A percentile compares a stretch with the other conserved stretches of the same genome.
Conservation (phyloP, 768 basidiomycete genomes). For the Auricularia sp. region DNA sequence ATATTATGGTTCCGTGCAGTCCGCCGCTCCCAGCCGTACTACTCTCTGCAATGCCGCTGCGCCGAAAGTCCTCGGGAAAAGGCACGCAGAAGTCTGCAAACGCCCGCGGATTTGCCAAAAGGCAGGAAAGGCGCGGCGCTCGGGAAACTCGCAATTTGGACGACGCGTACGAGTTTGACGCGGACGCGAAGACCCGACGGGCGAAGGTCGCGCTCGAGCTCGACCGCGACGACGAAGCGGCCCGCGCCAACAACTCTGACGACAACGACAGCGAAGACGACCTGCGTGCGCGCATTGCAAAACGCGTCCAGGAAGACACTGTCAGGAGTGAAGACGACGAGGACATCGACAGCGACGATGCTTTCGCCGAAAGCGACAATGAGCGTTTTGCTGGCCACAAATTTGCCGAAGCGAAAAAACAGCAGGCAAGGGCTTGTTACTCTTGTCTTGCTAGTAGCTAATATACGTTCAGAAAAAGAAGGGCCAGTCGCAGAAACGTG, state of each 20-base stretch:
- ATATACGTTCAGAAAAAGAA: slow-evolving; percentile 14
- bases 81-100: slow-evolving; percentile 19
- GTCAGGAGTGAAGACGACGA: slow-evolving; percentile 60
- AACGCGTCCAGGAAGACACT: slow-evolving; percentile 18
- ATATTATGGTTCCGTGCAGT: too few relatives aligned
- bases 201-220: slow-evolving; percentile 43
- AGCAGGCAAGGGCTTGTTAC: slow-evolving; percentile 1
- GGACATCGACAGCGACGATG: slow-evolving; percentile 76
- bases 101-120: slow-evolving; percentile 41
- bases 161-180: slow-evolving; percentile 56
- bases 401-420: slow-evolving; percentile 25
- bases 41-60: not conserved
- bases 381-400: slow-evolving; percentile 63
- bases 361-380: slow-evolving; percentile 72
- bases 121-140: slow-evolving; percentile 34
- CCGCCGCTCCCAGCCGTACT: not conserved
- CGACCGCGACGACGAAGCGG: slow-evolving; percentile 41
- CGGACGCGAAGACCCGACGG: slow-evolving; percentile 35
- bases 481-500: slow-evolving; percentile 22
- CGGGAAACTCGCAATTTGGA: slow-evolving; percentile 22
- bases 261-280: slow-evolving; percentile 13
- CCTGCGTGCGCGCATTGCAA: slow-evolving; percentile 10
- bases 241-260: slow-evolving; percentile 27
- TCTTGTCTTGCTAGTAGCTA: not conserved
- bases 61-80: not conserved